Conservation (phyloP, 768 basidiomycete species). For the Lactarius hengduanensis region DNA sequence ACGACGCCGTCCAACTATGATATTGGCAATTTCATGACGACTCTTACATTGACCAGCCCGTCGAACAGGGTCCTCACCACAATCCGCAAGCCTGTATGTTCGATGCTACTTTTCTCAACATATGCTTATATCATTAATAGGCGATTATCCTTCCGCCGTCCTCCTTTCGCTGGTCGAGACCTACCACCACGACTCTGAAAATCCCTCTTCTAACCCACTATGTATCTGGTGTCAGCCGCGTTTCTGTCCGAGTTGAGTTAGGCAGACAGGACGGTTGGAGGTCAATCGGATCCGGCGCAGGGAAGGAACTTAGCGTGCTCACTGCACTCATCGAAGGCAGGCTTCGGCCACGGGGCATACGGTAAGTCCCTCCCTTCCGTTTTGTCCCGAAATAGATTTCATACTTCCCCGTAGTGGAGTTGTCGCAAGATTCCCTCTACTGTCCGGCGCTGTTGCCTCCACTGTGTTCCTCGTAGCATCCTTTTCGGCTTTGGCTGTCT, state of each 20-base stretch:
- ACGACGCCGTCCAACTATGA: conserved; percentile 62
- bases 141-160: conserved; percentile 54
- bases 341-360: conserved; percentile 64
- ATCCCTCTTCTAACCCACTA: conserved; percentile 61
- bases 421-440: conserved; percentile 65
- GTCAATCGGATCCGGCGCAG: conserved; percentile 63
- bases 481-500: conserved; percentile 35
- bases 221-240: conserved; percentile 44
- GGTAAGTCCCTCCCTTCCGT: conserved; percentile 43
- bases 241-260: conserved; percentile 64
- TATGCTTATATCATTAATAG: conserved; percentile 38
- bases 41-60: conserved; percentile 54
- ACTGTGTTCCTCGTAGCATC: conserved; percentile 38
- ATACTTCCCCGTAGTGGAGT: conserved; percentile 50
- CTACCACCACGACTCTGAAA: conserved; percentile 46
- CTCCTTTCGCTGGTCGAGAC: conserved; percentile 40
- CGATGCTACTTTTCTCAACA: background rate
- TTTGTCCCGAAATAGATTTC: conserved; percentile 7
- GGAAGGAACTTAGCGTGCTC: conserved; percentile 68
- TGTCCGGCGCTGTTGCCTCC: conserved; percentile 47
- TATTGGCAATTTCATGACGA: conserved; percentile 85
- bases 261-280: conserved; percentile 76
- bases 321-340: conserved; percentile 60
- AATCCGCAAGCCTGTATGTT: conserved; percentile 64
- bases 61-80: conserved; percentile 62